Evolutionary conservation across 2,329 filamentous ascomycete species (phyloP).

Genomic region (Exophiala oligosperma): DNA sequence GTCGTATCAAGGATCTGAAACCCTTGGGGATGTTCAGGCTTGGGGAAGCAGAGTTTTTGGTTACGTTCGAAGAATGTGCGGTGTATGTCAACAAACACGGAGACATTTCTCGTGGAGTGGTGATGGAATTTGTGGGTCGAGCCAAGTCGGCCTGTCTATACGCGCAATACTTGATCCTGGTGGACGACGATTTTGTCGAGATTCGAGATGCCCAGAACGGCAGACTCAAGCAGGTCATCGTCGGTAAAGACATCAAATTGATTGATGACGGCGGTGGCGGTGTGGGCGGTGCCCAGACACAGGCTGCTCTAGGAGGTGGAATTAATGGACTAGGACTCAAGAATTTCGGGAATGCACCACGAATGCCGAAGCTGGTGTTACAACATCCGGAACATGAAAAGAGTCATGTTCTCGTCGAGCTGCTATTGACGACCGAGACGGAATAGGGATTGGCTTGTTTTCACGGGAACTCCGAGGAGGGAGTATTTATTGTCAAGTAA

Average conservation of each 20-base stretch:
- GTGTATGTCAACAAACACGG: conserved; percentile 99
- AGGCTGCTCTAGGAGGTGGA: conserved; percentile 38
- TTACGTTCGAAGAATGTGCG: conserved; percentile 92
- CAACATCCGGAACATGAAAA: conserved; percentile 85
- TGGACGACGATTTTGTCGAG: conserved; percentile 96
- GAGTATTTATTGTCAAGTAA: no score
- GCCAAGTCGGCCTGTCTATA: conserved; percentile 85
- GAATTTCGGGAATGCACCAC: conserved; percentile 43
- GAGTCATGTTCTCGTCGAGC: conserved; percentile 85
- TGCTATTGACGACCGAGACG: conserved; percentile 81
- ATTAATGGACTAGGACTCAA: conserved; percentile 34
- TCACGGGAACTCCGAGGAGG: background rate
- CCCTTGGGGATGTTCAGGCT: conserved; percentile 96
- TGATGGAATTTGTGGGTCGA: conserved; percentile 98
- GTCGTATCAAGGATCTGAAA: conserved; percentile 76
- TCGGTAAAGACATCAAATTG: conserved; percentile 83
- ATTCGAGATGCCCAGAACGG: conserved; percentile 97
- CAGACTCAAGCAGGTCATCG: conserved; percentile 87
- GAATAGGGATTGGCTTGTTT: conserved; percentile 2
- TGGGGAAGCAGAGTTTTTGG: conserved; percentile 85
- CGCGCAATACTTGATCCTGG: conserved; percentile 86
- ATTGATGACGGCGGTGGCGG: conserved; percentile 79
- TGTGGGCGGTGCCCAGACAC: conserved; percentile 51
- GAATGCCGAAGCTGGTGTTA: conserved; percentile 92
- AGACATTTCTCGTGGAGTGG: conserved; percentile 87